Percentiles rank a stretch among this genome's conserved stretches.
Conservation (phyloP, 2,329 filamentous ascomycete species). For the Aphanoascus verrucosus region DNA sequence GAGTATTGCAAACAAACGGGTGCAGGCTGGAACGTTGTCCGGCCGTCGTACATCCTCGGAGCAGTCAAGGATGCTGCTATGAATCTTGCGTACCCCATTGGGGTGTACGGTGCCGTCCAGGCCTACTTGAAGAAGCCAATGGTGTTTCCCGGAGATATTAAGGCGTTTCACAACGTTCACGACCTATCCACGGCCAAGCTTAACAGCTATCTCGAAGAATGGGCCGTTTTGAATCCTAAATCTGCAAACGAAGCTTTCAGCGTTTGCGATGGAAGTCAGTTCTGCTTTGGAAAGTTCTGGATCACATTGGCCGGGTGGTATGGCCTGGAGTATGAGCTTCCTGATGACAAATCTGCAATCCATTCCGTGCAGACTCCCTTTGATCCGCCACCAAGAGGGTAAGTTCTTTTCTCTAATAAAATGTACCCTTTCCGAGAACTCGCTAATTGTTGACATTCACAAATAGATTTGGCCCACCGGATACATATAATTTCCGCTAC, state of each 20-base stretch:
- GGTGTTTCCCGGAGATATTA: constrained; percentile 18
- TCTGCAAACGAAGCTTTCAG: constrained; percentile 23
- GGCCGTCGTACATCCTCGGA: constrained; percentile 21
- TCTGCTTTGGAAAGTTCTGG: constrained; percentile 22
- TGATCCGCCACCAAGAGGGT: constrained; percentile 17
- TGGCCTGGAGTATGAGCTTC: constrained; percentile 17
- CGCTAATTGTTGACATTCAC: background rate
- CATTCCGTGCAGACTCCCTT: constrained; percentile 9
- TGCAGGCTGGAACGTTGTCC: constrained; percentile 20
- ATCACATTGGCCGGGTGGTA: constrained; percentile 21
- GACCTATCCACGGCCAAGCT: constrained; percentile 19
- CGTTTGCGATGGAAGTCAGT: constrained; percentile 21
- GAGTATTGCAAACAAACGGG: constrained; percentile 19
- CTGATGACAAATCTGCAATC: constrained; percentile 14
- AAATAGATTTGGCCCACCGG: constrained; percentile 35
- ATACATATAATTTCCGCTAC: constrained; percentile 31
- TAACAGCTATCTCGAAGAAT: constrained; percentile 22
- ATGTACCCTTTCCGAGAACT: background rate
- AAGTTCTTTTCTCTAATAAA: constrained; percentile 10
- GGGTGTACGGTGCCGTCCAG: constrained; percentile 20
- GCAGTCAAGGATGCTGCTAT: constrained; percentile 21
- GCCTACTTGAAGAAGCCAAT: constrained; percentile 17
- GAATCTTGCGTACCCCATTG: constrained; percentile 20
- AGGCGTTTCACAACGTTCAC: constrained; percentile 17
- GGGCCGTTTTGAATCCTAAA: constrained; percentile 21